Evolutionary conservation across 306 rosid species (phyloP), one percentile per base, ranked within the genome.

Genomic region (Dalbergia cochinchinensis): DNA sequence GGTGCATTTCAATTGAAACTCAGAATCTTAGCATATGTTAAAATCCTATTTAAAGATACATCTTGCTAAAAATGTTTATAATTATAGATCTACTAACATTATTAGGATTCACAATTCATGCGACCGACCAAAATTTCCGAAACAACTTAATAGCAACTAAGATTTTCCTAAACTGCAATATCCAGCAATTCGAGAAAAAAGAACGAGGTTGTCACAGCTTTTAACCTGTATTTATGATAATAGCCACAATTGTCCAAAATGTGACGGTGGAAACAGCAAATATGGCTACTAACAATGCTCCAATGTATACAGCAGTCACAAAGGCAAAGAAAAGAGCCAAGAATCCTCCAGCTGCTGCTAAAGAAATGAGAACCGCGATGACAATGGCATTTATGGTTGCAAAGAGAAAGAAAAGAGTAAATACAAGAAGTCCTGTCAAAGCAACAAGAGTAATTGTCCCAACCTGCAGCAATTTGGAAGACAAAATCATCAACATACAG

Each of bases 301-400:
- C 97, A 20, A 92, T 78, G 73, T 90, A 94, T 86, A 90, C 84
- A 20, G 87, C 93, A n/a, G 91, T 74, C 51, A 90, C 81, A 63
- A 73, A 86, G 42, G 91, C 87, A 62, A 92, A 92, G 90, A 91
- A 91, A 69, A 95, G 75, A 61, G 96, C 96, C 90, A 95, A 83
- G 85, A 91, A 95, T 47, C 99, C 97, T 84, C 95, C 99, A 7
- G 94, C 96, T 31, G 85, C 92, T 20, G 87, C 99, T 86, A 95
- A 78, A 50, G 94, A 89, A 47, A 92, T 76, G n/a, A 92, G 86
- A 74, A 92, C 84, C 8, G 95, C 85, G 74, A 95, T 60, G 2
- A 91, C 53, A 22, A 92, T 19, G 69, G 91, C 97, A 83, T 88
- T 91, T 85, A 90, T 45, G 64, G 97, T 92, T 76, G 97, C 97